Conservation (phyloP, 2,329 filamentous ascomycete genomes). For the Salinomyces thailandicus region DNA sequence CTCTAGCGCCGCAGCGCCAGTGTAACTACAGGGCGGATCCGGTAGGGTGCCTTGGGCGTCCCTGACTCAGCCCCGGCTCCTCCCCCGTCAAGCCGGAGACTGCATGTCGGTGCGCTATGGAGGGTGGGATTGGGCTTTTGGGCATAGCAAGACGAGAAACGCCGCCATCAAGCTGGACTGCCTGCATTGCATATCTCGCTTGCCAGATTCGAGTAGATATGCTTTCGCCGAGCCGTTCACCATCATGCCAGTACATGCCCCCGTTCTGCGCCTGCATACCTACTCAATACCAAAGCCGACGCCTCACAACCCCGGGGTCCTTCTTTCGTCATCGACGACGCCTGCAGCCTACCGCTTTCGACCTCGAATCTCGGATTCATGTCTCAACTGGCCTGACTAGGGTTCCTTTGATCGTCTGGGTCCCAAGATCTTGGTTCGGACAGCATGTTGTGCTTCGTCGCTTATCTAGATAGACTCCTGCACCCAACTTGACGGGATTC, state of each 20-base stretch:
- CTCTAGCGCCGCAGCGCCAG: neutral
- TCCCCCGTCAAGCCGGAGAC: neutral
- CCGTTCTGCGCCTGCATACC: too few relatives aligned
- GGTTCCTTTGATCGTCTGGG: too few relatives aligned
- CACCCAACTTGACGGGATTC: conserved; percentile 10
- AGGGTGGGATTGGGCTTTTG: neutral
- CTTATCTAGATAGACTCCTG: conserved; percentile 20
- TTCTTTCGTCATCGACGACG: neutral
- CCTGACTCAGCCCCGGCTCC: neutral
- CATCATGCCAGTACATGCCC: too few relatives aligned
- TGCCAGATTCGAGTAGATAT: neutral
- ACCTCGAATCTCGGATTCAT: neutral
- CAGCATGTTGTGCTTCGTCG: conserved; percentile 22
- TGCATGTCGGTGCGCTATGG: neutral
- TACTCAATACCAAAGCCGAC: too few relatives aligned
- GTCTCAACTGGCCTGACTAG: neutral
- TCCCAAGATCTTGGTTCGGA: conserved; percentile 18
- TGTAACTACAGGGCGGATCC: neutral
- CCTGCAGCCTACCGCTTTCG: neutral
- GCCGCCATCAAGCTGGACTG: neutral
- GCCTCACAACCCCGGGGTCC: neutral
- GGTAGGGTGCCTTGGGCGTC: too few relatives aligned
- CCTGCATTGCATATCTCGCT: neutral
- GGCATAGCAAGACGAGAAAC: neutral
- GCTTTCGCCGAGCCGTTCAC: too few relatives aligned